Evolutionary conservation across 148 eudicot genomes (phyloP).

Genomic region (Spergularia bocconei): DNA sequence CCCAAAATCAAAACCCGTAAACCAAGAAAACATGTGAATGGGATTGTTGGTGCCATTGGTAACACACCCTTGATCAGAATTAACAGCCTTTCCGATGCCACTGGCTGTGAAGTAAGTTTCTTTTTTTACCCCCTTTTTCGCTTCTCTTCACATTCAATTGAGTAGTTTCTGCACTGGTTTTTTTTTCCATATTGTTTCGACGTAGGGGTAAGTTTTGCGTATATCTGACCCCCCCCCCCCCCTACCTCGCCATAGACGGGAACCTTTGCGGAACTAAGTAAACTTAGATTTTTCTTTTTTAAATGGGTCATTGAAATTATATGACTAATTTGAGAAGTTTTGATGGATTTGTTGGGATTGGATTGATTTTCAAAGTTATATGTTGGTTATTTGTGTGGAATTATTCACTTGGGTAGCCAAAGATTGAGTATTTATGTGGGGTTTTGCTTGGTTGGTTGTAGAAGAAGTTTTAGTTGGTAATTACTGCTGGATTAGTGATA

Average conservation of each 20-base stretch:
- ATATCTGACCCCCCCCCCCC: not conserved
- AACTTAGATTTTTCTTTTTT: not conserved
- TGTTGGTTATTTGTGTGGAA: too few species aligned
- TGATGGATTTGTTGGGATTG: not conserved
- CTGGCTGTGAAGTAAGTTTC: slow-evolving; percentile 53
- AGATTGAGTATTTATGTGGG: not conserved
- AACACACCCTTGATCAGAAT: slow-evolving; percentile 87
- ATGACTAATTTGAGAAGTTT: not conserved
- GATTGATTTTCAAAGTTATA: not conserved
- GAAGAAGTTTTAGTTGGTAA: not conserved
- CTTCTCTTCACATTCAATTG: not conserved
- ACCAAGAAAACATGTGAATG: slow-evolving; percentile 34
- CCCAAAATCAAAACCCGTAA: slow-evolving; percentile 25
- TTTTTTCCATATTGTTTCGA: slow-evolving; percentile 8
- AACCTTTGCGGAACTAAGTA: too few species aligned
- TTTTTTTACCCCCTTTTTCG: not conserved
- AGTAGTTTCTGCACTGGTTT: not conserved
- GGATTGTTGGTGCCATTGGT: slow-evolving; percentile 75
- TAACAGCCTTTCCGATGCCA: slow-evolving; percentile 77
- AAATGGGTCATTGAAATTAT: not conserved
- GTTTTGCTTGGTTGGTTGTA: not conserved
- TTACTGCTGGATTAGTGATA: not conserved
- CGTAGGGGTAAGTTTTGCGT: not conserved
- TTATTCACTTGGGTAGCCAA: not conserved
- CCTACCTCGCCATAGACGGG: too few species aligned